These are phyloP conservation scores for Pseudogymnoascus sp. DNA, from an alignment of 2,329 filamentous ascomycete genomes.

Conservation along the genomic window DNA sequence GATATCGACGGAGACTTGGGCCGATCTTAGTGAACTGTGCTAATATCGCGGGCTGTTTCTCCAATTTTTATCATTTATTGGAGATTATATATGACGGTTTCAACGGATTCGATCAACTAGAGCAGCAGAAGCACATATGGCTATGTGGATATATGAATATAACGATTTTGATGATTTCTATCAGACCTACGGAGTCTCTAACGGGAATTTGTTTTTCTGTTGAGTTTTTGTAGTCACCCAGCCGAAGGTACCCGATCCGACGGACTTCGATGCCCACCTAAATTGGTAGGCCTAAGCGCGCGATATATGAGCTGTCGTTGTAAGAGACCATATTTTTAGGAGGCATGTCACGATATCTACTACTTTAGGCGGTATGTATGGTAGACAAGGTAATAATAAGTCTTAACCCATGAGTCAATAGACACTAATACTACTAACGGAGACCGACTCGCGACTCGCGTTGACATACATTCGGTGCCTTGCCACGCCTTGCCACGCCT, in stretches of 20 bases:
- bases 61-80: conserved; percentile 5
- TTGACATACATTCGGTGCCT: not conserved
- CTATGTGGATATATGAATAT: not conserved
- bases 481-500: not conserved
- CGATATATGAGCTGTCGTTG: not conserved
- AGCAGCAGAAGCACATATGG: not conserved
- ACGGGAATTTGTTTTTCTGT: conserved; percentile 5
- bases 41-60: not conserved
- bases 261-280: conserved; percentile 2
- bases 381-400: not conserved
- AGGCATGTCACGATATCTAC: too few relatives aligned
- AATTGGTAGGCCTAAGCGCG: not conserved
- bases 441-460: not conserved
- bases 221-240: not conserved
- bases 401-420: not conserved
- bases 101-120: not conserved
- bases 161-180: not conserved
- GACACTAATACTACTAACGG: not conserved
- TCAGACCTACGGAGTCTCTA: not conserved
- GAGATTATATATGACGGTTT: not conserved
- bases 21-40: not conserved
- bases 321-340: not conserved
- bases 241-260: not conserved
- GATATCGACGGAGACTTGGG: not conserved
- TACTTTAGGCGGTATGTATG: not conserved